Conservation (phyloP, 2,329 filamentous ascomycete genomes). For the Pezicula radicicola region DNA sequence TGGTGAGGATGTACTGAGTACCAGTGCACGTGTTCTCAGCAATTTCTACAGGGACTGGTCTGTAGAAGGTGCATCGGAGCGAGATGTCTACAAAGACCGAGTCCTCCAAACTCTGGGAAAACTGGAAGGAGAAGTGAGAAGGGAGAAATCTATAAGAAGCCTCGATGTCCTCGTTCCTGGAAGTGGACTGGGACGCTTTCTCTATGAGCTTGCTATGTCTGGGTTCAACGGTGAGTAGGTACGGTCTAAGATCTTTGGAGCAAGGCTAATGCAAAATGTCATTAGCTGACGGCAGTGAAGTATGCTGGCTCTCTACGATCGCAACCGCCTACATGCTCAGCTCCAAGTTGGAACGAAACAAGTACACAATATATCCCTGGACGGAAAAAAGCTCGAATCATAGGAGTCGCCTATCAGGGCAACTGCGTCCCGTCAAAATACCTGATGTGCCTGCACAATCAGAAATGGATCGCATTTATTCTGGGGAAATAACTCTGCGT, state of each 20-base stretch:
- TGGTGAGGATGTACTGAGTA: too few relatives aligned
- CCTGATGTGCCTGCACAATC: constrained; percentile 79
- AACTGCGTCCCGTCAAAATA: constrained; percentile 69
- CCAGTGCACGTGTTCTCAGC: constrained; percentile 46
- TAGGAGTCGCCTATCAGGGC: constrained; percentile 60
- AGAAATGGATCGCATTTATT: constrained; percentile 12
- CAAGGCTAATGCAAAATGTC: too few relatives aligned
- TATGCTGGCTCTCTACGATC: constrained; percentile 94
- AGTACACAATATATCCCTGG: constrained; percentile 82
- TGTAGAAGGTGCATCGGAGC: constrained; percentile 68
- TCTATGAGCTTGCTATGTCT: constrained; percentile 76
- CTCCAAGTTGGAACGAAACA: constrained; percentile 50
- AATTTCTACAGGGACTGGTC: constrained; percentile 98
- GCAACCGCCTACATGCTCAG: constrained; percentile 78
- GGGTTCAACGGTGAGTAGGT: constrained; percentile 55
- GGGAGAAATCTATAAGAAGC: constrained; percentile 6
- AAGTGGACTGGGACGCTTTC: constrained; percentile 81
- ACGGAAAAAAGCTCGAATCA: constrained; percentile 88
- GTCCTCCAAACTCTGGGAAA: constrained; percentile 63
- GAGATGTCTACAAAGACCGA: constrained; percentile 73
- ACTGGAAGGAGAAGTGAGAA: constrained; percentile 15
- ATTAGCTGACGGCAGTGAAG: constrained; percentile 79
- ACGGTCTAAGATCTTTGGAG: too few relatives aligned
- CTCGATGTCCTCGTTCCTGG: constrained; percentile 76
- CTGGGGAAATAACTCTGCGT: constrained; percentile 83